Conservation (phyloP, 2,329 filamentous ascomycete genomes). For the Sporothrix luriei region DNA sequence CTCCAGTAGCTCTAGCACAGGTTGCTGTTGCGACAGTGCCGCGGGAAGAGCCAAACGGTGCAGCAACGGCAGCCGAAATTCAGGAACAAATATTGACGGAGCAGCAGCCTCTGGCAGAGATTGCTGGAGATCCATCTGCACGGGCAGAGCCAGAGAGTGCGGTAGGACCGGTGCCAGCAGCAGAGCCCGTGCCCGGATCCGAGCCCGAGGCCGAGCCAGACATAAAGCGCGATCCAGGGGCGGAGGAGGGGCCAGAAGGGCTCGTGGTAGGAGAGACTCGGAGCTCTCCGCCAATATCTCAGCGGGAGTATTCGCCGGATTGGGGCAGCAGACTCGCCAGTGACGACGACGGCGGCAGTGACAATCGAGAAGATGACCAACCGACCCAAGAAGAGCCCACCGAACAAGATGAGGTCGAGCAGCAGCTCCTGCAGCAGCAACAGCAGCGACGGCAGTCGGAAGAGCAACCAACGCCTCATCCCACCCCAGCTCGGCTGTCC, state of each 20-base stretch:
- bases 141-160: no score
- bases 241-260: background rate
- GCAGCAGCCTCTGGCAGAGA: no score
- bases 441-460: background rate
- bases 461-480: background rate
- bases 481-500: background rate
- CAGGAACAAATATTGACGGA: no score
- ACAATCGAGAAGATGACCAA: background rate
- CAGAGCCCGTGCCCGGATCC: no score
- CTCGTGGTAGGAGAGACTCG: background rate
- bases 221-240: background rate
- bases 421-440: background rate
- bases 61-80: background rate
- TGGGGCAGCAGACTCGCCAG: background rate
- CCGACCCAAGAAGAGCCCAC: background rate
- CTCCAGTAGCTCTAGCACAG: background rate
- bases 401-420: background rate
- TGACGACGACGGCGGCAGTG: background rate
- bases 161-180: no score
- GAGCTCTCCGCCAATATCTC: background rate
- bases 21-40: background rate
- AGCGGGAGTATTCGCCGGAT: background rate
- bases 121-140: no score
- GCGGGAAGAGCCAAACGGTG: background rate
- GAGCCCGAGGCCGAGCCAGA: no score